Conservation (phyloP, 805 yeast genomes). For the Yarrowia sp. region DNA sequence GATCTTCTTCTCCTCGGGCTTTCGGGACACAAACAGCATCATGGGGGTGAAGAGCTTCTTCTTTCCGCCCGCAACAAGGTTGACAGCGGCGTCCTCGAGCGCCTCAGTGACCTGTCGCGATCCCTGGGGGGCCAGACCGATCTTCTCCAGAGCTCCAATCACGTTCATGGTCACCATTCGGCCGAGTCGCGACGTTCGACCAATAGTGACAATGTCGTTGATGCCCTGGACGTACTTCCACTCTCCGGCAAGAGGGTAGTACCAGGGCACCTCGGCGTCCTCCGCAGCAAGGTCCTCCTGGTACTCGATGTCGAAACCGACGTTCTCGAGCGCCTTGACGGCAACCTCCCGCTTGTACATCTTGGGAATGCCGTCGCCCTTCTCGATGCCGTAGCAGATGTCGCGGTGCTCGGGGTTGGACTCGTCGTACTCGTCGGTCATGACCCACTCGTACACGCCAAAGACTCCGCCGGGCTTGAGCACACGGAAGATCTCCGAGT, state of each 20-base stretch:
- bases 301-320: constrained; percentile 80
- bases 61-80: constrained; percentile 89
- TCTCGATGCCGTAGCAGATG: constrained; percentile 94
- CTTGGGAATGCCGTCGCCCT: constrained; percentile 98
- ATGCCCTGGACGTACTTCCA: constrained; percentile 80
- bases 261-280: constrained; percentile 91
- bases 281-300: constrained; percentile 79
- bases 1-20: constrained; percentile 50
- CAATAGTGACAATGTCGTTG: constrained; percentile 74
- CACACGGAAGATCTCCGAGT: constrained; percentile 88
- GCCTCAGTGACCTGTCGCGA: constrained; percentile 86
- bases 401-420: constrained; percentile 83
- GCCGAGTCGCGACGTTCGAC: constrained; percentile 86
- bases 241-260: constrained; percentile 93
- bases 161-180: constrained; percentile 78
- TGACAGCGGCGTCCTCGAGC: constrained; percentile 94
- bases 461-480: constrained; percentile 97
- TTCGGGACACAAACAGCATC: constrained; percentile 88
- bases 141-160: constrained; percentile 76
- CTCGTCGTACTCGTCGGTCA: constrained; percentile 93
- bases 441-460: constrained; percentile 99
- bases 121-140: constrained; percentile 92
- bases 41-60: constrained; percentile 92
- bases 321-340: constrained; percentile 74
- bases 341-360: constrained; percentile 89